A percentile compares a stretch with the other conserved stretches of the same genome.
Evolutionary conservation across 345 rosid genomes (phyloP).

Genomic region (Erucastrum elatum): DNA sequence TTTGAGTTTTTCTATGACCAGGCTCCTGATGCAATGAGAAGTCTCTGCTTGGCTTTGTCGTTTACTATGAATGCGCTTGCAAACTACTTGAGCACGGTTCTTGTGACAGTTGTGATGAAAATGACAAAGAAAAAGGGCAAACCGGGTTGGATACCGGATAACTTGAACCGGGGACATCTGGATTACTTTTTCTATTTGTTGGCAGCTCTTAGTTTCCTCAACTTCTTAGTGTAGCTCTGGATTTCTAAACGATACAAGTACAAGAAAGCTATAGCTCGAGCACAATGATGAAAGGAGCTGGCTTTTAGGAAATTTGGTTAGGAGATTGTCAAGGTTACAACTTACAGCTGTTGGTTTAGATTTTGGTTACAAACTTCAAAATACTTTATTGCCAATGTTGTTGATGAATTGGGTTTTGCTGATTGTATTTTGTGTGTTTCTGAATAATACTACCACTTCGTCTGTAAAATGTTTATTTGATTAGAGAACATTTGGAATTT

Average conservation of each 20-base stretch:
- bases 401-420: too few relatives aligned
- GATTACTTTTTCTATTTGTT: conserved; percentile 64
- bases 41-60: conserved; percentile 50
- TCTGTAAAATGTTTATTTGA: too few relatives aligned
- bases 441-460: too few relatives aligned
- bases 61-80: conserved; percentile 50
- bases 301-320: not conserved
- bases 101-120: conserved; percentile 42
- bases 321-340: too few relatives aligned
- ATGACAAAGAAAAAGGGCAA: conserved; percentile 45
- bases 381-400: too few relatives aligned
- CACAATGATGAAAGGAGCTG: conserved; percentile 27
- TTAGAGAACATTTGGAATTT: too few relatives aligned
- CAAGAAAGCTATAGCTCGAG: conserved; percentile 62
- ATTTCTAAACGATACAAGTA: conserved; percentile 69
- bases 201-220: conserved; percentile 66
- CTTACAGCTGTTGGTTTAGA: too few relatives aligned
- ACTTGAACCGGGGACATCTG: conserved; percentile 49
- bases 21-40: conserved; percentile 59
- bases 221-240: conserved; percentile 71
- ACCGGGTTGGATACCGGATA: conserved; percentile 56
- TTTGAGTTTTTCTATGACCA: conserved; percentile 53
- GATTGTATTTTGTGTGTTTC: too few relatives aligned
- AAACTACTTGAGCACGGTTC: conserved; percentile 49
- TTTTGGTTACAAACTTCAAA: too few relatives aligned